phyloP scores from a whole-genome alignment of 352 stramenopile species.

The Thalassiosira sp. region DNA sequence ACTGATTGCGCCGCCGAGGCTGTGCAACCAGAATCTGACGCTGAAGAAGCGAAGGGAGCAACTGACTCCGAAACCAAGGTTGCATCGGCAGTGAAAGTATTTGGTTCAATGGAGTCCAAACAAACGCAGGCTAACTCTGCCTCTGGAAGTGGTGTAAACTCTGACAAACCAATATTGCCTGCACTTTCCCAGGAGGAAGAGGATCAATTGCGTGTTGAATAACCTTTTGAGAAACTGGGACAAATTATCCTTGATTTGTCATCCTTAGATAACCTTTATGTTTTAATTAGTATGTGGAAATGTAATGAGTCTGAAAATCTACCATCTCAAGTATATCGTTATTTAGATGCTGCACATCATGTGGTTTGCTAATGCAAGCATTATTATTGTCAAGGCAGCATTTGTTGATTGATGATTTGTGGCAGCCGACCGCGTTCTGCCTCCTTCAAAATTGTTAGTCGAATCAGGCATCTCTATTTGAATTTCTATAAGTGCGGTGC shows the following conservation, averaged over 20 bases:
- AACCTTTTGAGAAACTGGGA: not conserved
- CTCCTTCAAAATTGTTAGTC: slow-evolving; percentile 1
- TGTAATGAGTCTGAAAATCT: too few species aligned
- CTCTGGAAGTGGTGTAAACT: not conserved
- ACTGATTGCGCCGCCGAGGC: too few species aligned
- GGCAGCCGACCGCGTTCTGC: not conserved
- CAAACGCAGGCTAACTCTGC: not conserved
- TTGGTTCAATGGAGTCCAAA: too few species aligned
- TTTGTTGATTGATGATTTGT: not conserved
- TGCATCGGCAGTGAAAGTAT: not conserved
- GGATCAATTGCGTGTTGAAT: not conserved
- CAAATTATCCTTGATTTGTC: not conserved
- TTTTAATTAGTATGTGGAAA: too few species aligned
- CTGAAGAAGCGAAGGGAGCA: not conserved
- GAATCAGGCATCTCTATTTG: not conserved
- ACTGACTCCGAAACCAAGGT: too few species aligned
- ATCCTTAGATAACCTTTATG: too few species aligned
- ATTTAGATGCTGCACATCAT: too few species aligned
- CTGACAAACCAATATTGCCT: not conserved
- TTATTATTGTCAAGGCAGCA: not conserved
- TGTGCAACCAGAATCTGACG: too few species aligned
- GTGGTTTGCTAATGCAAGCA: not conserved
- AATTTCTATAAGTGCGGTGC: too few species aligned
- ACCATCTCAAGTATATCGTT: not conserved
- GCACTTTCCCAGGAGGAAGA: not conserved